Evolutionary conservation across 2,329 filamentous ascomycete genomes (phyloP), one percentile per base, ranked within the genome.

Genomic region (Escovopsis sp.): DNA sequence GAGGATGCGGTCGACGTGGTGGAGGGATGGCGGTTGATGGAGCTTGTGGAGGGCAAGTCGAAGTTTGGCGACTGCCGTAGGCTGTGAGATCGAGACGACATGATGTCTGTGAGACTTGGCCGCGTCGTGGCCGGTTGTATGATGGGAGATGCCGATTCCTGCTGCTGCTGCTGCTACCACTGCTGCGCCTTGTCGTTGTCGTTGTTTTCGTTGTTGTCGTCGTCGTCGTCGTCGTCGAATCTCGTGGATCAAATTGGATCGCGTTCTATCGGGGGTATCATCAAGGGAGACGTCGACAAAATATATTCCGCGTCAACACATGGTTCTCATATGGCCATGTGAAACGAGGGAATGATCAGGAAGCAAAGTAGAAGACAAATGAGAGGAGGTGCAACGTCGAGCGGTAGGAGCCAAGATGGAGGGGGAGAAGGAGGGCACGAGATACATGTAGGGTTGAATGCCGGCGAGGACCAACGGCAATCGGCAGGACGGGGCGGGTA

Each of bases 1-100:
- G 78, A 81, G 3, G 79, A 85, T 36, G 70, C 71, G n/a, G 72
- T 74, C 9, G 77, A 79, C 26, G 74, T 72, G 39, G 71, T 83
- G 5, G 80, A 85, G 23, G 73, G 66, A 47, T 82, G 76, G 44
- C 79, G 68, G 42, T 61, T 63, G 45, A 75, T 47, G 38, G 50
- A 48, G 54, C 54, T 48, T 42, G 52, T 51, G 45, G 58, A 56
- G 46, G 39, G 50, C 30, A 60, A 52, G 50, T 72, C 68, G 47
- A 59, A 50, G 36, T 64, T 67, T 41, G 66, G 65, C 43, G 68
- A 64, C 53, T 75, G 70, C 45, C 70, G 66, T 39, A 76, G 64
- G 36, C 70, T 66, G 51, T 72, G 69, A 43, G 63, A 61, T 39
- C 68, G 66, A 60, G 67, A 63, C 56, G 70, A 71, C 65, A 72